Evolutionary conservation across 2,329 filamentous ascomycete genomes (phyloP), one percentile per base, ranked within the genome.

Genomic region (Calonectria naviculata): DNA sequence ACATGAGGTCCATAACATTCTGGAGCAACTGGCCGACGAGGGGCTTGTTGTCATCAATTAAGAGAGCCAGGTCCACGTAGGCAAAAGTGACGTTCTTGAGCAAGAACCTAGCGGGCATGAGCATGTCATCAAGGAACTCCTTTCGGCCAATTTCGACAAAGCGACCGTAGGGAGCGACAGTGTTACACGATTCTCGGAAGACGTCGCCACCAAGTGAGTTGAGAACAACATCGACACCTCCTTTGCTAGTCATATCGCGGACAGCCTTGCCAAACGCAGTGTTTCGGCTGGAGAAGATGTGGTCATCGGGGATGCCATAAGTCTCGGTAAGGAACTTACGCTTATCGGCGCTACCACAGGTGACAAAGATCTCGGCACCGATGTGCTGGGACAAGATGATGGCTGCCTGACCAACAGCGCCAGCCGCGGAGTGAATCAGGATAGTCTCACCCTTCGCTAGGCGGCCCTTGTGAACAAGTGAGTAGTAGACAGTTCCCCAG

Each of bases 361-460:
- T 70, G 5, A 56, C 62, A 29, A 66, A 70, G 19, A 70, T 47
- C 28, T 66, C 62, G 10, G 68, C 68, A 21, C 68, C 68, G 7
- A 70, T 41, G 21, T 66, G 44, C 36, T 62, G 62, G 17, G 62
- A 54, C 10, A 70, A 15, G 26, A 62, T 65, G 19, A 70, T 70
- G 9, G 68, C 54, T 2, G 62, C 62, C 24, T 70, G 68, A 13
- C 68, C 68, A 21, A 70, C 62, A 17, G 54, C 68, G 9, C 68
- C 68, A 6, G 62, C 54, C 21, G 62, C 68, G 4, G 68, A 70
- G 62, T 70, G 68, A 29, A 70, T 70, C 10, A 70, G 38, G 13
- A 70, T 28, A 36, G 31, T 73, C 52, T 83, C 58, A 8, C 71
- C 68, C 13, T 46, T 46, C 12, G 64, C 56, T 2, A 73, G 19